Evolutionary conservation across 2,329 filamentous ascomycete species (phyloP), one percentile per base, ranked within the genome.

Genomic region (Sordariomycetes sp.): DNA sequence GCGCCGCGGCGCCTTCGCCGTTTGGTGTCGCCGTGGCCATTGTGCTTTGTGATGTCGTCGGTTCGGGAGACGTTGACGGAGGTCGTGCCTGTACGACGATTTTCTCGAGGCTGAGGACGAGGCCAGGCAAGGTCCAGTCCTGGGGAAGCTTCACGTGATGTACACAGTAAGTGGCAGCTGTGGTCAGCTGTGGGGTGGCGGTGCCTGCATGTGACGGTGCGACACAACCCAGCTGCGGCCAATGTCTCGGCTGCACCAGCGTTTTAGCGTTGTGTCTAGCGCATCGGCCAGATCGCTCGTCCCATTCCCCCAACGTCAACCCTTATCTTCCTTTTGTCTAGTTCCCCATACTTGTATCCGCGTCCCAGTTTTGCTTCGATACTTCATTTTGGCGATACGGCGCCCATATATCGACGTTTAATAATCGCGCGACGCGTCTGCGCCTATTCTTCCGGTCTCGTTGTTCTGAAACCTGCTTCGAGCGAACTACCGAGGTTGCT

Each of bases 1-100:
- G 75, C 53, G 69, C 70, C 48, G 75, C 72, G 48, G 74, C 70
- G 62, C 75, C 69, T 68, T 81, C 78, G 56, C 56, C 51, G 39
- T 54, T 57, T 22, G 56, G n/a, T 36, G 52, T 35, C 13, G 51
- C 28, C 12, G 56, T 51, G 15, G 45, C 32, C 55, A 56, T 56
- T 52, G 12, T n/a, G 42, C 45, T 24, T 50, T 20, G 20, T 2
- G 45, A 8, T 22, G 8, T 10, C 7, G 45, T 50, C 22, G 22
- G 45, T 20, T 22, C 24, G 45, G n/a, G 20, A n/a, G 22, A n/a
- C 6, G 39, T 24, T 5, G 45, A 48, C 42, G 22, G 20, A n/a
- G 20, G n/a, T 50, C 22, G 20, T 10, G 17, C 10, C 24, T 5
- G 20, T 20, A 20, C 45, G 45, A 22, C 45, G n/a, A 50, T 50